Evolutionary conservation across 2,329 filamentous ascomycete species (phyloP).

Genomic region (Stemphylium beticola): DNA sequence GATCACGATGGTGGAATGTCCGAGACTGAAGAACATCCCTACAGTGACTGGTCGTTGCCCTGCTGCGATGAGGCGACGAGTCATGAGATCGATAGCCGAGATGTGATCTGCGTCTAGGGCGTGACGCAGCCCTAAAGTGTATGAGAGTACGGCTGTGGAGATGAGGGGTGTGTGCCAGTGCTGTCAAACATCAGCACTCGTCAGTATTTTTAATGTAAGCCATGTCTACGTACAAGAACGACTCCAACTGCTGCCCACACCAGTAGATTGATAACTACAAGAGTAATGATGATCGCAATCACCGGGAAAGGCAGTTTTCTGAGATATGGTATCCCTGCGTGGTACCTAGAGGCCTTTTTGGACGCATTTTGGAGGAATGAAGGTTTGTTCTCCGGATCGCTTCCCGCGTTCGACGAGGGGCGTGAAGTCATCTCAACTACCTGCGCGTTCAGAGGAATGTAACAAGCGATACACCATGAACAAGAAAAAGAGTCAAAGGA

Average conservation of each 20-base stretch:
- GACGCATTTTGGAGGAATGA: conserved; percentile 33
- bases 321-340: conserved; percentile 61
- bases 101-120: conserved; percentile 98
- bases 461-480: neutral
- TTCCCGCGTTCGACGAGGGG: conserved; percentile 12
- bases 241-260: conserved; percentile 66
- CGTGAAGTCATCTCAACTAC: conserved; percentile 18
- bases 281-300: conserved; percentile 61
- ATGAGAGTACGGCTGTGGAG: conserved; percentile 82
- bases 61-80: conserved; percentile 81
- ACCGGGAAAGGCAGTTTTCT: conserved; percentile 63
- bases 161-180: conserved; percentile 64
- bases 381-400: conserved; percentile 19
- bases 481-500: neutral
- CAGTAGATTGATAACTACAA: conserved; percentile 61
- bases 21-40: conserved; percentile 91
- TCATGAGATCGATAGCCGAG: conserved; percentile 93
- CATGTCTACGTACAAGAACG: conserved; percentile 56
- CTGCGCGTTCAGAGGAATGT: neutral
- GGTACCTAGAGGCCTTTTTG: conserved; percentile 53
- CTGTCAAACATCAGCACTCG: conserved; percentile 17
- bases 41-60: conserved; percentile 89
- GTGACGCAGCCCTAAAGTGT: conserved; percentile 87
- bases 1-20: conserved; percentile 91
- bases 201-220: neutral